Evolutionary conservation across 2,329 filamentous ascomycete species (phyloP).

Genomic region (Laburnicola sp.): DNA sequence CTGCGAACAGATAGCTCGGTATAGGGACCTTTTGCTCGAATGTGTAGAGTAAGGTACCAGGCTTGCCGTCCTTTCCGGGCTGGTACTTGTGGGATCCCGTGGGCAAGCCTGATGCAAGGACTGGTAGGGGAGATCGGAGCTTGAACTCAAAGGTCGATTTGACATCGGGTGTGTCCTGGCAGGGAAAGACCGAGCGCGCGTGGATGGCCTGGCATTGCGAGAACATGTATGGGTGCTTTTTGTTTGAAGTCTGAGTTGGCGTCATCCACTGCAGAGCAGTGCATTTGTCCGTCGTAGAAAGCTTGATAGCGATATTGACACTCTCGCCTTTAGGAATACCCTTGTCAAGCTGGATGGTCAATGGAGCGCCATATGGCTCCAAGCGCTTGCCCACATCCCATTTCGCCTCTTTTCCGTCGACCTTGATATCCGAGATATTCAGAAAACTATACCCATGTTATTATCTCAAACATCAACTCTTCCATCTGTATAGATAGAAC

Average conservation of each 20-base stretch:
- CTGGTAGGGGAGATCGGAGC: slow-evolving; percentile 81
- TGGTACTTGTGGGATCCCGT: slow-evolving; percentile 56
- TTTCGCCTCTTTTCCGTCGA: slow-evolving; percentile 65
- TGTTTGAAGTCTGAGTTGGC: slow-evolving; percentile 90
- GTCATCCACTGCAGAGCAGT: slow-evolving; percentile 96
- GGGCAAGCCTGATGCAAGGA: slow-evolving; percentile 85
- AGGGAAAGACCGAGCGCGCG: slow-evolving; percentile 89
- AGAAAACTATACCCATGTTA: slow-evolving; percentile 61
- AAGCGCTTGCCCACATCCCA: slow-evolving; percentile 72
- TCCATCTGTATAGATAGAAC: no score
- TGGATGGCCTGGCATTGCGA: slow-evolving; percentile 98
- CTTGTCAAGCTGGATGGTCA: slow-evolving; percentile 61
- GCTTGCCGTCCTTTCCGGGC: slow-evolving; percentile 57
- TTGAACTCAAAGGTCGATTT: slow-evolving; percentile 94
- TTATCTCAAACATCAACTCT: neutral
- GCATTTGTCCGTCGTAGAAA: slow-evolving; percentile 84
- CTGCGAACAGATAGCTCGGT: slow-evolving; percentile 90
- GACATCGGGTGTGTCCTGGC: slow-evolving; percentile 95
- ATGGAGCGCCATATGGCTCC: slow-evolving; percentile 74
- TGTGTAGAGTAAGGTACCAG: slow-evolving; percentile 67
- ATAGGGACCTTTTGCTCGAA: slow-evolving; percentile 93
- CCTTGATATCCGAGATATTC: slow-evolving; percentile 69
- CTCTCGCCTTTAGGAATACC: slow-evolving; percentile 51
- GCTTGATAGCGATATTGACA: slow-evolving; percentile 51
- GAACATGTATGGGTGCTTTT: slow-evolving; percentile 96